These are phyloP conservation scores for Spergularia marina DNA, from an alignment of 148 eudicot genomes.

Conservation along the genomic window DNA sequence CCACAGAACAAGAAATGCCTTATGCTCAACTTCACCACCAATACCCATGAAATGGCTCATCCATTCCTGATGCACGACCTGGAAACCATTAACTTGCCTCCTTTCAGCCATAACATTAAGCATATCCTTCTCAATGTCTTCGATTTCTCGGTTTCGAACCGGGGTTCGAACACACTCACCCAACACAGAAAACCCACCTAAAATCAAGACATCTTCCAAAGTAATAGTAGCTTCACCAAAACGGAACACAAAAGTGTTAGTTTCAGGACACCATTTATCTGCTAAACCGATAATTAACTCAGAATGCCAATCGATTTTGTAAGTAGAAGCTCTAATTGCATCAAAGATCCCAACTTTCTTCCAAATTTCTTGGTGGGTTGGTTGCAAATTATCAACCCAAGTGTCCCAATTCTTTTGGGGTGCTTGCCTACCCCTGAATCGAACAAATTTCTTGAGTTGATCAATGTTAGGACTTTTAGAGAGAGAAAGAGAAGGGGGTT, in stretches of 20 bases:
- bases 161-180: conserved; percentile 11
- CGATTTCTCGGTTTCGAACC: neutral
- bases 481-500: neutral
- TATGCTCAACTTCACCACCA: conserved; percentile 30
- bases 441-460: neutral
- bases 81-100: no score
- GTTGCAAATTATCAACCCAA: conserved; percentile 19
- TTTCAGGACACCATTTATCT: conserved; percentile 32
- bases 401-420: conserved; percentile 13
- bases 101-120: no score
- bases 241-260: conserved; percentile 27
- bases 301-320: conserved; percentile 10
- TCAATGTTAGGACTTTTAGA: neutral
- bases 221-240: conserved; percentile 39
- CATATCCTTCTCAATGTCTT: neutral
- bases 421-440: neutral
- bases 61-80: conserved; percentile 25
- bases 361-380: conserved; percentile 10
- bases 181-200: conserved; percentile 34
- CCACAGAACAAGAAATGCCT: conserved; percentile 38
- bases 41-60: conserved; percentile 20
- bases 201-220: conserved; percentile 36
- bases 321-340: conserved; percentile 23
- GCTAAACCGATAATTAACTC: conserved; percentile 29
- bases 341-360: conserved; percentile 28